phyloP scores from a whole-genome alignment of 2,329 filamentous ascomycete species.

The Colletotrichum paranaense region DNA sequence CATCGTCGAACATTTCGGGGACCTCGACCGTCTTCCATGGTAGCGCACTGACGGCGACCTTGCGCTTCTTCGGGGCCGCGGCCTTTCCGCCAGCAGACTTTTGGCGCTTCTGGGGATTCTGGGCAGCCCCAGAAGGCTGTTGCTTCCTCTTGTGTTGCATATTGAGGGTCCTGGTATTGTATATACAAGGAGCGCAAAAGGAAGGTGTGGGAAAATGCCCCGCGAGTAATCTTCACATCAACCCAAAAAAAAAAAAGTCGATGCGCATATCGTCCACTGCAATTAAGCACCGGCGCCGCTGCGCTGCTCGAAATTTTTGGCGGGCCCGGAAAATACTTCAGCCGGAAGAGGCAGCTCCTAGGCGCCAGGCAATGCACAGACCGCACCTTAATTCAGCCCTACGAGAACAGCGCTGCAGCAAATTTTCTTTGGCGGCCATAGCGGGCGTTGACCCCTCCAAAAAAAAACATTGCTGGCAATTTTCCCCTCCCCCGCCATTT shows the following conservation, averaged over 20 bases:
- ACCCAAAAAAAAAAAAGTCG: not conserved
- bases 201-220: not conserved
- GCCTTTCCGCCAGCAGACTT: constrained; percentile 20
- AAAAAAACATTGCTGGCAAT: constrained; percentile 15
- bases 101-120: constrained; percentile 33
- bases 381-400: constrained; percentile 46
- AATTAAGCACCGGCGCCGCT: not conserved
- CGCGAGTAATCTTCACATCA: constrained; percentile 5
- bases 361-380: constrained; percentile 30
- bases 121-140: constrained; percentile 9
- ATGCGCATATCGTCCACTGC: not conserved
- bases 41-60: constrained; percentile 60
- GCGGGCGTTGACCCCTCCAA: constrained; percentile 26
- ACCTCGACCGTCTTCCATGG: constrained; percentile 71
- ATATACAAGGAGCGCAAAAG: not conserved
- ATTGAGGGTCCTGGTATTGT: not conserved
- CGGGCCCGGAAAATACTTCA: constrained; percentile 27
- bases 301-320: constrained; percentile 28
- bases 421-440: constrained; percentile 37
- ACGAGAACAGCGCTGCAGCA: constrained; percentile 22
- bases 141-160: constrained; percentile 37
- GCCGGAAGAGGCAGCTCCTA: not conserved
- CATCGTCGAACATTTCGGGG: constrained; percentile 84
- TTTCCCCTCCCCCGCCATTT: not conserved
- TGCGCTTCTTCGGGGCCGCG: constrained; percentile 44